Base-by-base conservation (phyloP, 495 filamentous ascomycete genomes). In the Hypoxylon crocopeplum region DNA sequence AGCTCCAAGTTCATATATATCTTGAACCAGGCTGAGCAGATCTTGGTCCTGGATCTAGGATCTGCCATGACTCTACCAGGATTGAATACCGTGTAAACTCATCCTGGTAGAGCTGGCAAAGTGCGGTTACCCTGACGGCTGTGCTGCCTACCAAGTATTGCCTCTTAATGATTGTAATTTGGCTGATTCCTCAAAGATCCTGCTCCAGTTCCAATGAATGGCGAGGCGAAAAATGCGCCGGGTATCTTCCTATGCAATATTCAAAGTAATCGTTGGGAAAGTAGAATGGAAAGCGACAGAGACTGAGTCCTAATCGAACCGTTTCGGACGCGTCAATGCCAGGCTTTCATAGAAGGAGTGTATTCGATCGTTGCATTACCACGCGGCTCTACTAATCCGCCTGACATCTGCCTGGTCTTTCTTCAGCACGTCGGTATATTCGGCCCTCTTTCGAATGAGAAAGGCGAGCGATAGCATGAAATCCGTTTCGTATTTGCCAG, bases 401-500 rank as follows among this genome's bases (percentile, higher is more conserved):
- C 19, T 60, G 7, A 61, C 37, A 2, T 64, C 68, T 2, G 48
- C 46, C 48, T 66, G 64, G 17, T 64, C 68, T 15, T 73, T 63
- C 51, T 56, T 64, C 48, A 72, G 15, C 21, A 70, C 41, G 4
- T 63, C 41, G 15, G 50, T 68, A 22, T 79, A 77, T 54, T 79
- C 75, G 10, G 63, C 66, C 44, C 77, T 56, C 65, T 71, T 79
- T n/a, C 77, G 69, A 17, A 79, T 76, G 46, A 79, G 48, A 47
- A 79, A 79, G 12, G 75, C 75, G 15, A 78, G 60, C 15, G 72
- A 73, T 11, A 78, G 62, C 68, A 76, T 68, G 27, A 69, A 71
- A 42, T 78, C 75, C 0, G 73, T 73, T 19, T 69, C 68, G 17
- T 71, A 64, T 40, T 67, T 67, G 7, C 48, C 54, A 11, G 64